phyloP scores from a whole-genome alignment of 169 alveolate species.

The Ichthyophthirius multifiliis region DNA sequence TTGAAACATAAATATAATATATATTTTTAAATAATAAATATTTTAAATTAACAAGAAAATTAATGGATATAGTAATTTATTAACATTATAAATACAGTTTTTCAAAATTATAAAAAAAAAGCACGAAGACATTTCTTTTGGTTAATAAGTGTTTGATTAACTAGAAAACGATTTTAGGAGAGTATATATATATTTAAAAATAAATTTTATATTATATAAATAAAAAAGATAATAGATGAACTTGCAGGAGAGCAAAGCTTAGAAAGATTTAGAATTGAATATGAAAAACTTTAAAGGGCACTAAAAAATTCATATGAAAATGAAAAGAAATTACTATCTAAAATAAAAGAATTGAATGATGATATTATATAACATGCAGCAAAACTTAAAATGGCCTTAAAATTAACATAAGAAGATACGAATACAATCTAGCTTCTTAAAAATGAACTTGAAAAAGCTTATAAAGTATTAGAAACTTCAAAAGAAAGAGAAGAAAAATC shows the following conservation, averaged over 20 bases:
- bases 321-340: conserved; percentile 72
- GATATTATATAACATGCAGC: conserved; percentile 79
- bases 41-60: no score
- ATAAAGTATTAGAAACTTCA: conserved; percentile 76
- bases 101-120: no score
- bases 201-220: background rate
- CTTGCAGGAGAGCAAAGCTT: conserved; percentile 75
- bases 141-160: background rate
- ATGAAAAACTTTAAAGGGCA: conserved; percentile 82
- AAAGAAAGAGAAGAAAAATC: conserved; percentile 75
- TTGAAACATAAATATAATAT: no score
- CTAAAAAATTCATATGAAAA: conserved; percentile 77
- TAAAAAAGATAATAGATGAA: conserved; percentile 68
- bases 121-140: conserved; percentile 1
- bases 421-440: conserved; percentile 53
- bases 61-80: no score
- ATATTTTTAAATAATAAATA: no score
- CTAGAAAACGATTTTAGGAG: conserved; percentile 2
- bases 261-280: conserved; percentile 82
- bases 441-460: conserved; percentile 79
- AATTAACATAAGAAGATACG: conserved; percentile 81
- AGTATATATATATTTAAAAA: background rate
- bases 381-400: conserved; percentile 73
- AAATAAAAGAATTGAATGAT: conserved; percentile 70
- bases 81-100: no score